Evolutionary conservation across 108 stramenopile genomes (phyloP).

Genomic region (Nitzschia inconspicua): DNA sequence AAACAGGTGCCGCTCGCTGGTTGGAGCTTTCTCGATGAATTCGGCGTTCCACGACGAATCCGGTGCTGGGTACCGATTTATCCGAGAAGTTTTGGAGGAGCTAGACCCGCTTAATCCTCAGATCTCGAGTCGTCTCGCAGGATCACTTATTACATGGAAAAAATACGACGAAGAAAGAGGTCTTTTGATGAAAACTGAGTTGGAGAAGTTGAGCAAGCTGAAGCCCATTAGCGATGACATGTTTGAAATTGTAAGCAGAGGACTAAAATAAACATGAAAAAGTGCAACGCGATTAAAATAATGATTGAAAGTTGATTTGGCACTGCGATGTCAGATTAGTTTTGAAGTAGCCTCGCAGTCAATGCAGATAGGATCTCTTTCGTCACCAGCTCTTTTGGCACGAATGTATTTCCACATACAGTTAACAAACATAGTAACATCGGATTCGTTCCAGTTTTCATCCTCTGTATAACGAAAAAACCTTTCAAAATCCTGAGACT

Average conservation of each 20-base stretch:
- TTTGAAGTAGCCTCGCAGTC: too few relatives aligned
- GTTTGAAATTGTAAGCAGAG: conserved; percentile 77
- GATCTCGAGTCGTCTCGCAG: conserved; percentile 78
- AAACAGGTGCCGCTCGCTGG: conserved; percentile 86
- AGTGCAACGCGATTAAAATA: not conserved
- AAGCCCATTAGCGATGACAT: conserved; percentile 72
- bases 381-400: too few relatives aligned
- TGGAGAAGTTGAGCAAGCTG: conserved; percentile 60
- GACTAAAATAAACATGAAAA: conserved; percentile 40
- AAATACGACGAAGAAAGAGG: conserved; percentile 72
- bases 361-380: too few relatives aligned
- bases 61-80: conserved; percentile 88
- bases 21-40: conserved; percentile 81
- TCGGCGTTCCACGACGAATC: conserved; percentile 79
- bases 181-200: conserved; percentile 73
- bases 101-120: conserved; percentile 92
- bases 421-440: too few relatives aligned
- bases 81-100: conserved; percentile 73
- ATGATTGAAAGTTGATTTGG: too few relatives aligned
- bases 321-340: too few relatives aligned
- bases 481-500: too few relatives aligned
- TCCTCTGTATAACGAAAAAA: too few relatives aligned
- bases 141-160: conserved; percentile 77
- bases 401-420: too few relatives aligned
- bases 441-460: too few relatives aligned